phyloP scores from a whole-genome alignment of 352 stramenopile species.

The Globisporangium lucens region DNA sequence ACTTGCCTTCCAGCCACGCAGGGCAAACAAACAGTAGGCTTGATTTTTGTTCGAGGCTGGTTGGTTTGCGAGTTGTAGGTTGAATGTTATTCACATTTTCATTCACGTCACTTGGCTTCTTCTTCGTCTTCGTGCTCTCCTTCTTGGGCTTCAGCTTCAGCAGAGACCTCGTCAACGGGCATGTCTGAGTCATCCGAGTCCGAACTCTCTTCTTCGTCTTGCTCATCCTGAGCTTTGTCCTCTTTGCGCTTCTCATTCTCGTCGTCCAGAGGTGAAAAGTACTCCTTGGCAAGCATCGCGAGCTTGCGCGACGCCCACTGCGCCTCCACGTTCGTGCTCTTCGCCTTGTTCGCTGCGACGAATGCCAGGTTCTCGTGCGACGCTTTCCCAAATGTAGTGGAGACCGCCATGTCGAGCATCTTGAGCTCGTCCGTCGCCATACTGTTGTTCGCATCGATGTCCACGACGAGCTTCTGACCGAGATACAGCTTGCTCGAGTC shows the following conservation, averaged over 20 bases:
- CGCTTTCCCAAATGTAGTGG: constrained; percentile 49
- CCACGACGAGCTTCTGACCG: constrained; percentile 73
- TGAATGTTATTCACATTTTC: constrained; percentile 6
- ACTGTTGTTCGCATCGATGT: constrained; percentile 37
- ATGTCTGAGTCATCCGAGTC: constrained; percentile 26
- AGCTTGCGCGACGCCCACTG: constrained; percentile 59
- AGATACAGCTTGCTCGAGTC: constrained; percentile 74
- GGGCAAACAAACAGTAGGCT: not conserved
- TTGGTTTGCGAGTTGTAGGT: not conserved
- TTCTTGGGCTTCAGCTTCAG: constrained; percentile 12
- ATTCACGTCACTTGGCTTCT: not conserved
- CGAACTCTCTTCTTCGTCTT: constrained; percentile 26
- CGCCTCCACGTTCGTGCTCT: constrained; percentile 47
- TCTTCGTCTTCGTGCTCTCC: constrained; percentile 15
- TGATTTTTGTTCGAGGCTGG: constrained; percentile 4
- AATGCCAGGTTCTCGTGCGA: constrained; percentile 68
- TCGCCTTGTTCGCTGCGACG: constrained; percentile 49
- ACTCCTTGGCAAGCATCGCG: constrained; percentile 59
- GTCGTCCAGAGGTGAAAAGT: constrained; percentile 47
- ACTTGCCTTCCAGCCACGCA: constrained; percentile 17
- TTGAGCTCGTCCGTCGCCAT: constrained; percentile 54
- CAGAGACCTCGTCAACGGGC: constrained; percentile 14
- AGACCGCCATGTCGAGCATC: constrained; percentile 46
- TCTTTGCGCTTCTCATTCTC: constrained; percentile 19
- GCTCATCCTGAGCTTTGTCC: constrained; percentile 5